Evolutionary conservation across 2,329 filamentous ascomycete genomes (phyloP).

Genomic region (Claviceps purpurea): DNA sequence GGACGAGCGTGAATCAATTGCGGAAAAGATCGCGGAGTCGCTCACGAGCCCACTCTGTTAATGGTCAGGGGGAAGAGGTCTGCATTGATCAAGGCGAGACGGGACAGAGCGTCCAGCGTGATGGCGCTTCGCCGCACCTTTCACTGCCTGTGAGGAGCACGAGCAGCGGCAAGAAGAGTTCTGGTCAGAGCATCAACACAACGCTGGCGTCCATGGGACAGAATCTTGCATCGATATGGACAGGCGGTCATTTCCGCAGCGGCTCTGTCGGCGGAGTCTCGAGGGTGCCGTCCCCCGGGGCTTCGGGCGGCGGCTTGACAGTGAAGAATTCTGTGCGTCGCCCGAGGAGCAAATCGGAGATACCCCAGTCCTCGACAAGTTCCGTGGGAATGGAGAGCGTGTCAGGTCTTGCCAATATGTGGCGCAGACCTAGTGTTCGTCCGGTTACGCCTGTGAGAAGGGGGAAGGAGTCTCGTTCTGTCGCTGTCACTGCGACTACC

Average conservation of each 20-base stretch:
- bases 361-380: conserved; percentile 24
- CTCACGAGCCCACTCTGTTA: conserved; percentile 3
- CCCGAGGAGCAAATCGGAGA: conserved; percentile 41
- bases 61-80: conserved; percentile 19
- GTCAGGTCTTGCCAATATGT: conserved; percentile 34
- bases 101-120: conserved; percentile 26
- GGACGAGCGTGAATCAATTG: conserved; percentile 29
- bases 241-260: conserved; percentile 40
- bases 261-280: conserved; percentile 44
- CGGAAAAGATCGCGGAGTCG: conserved; percentile 34
- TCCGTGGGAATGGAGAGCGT: conserved; percentile 20
- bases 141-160: conserved; percentile 36
- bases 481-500: not conserved
- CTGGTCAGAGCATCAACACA: conserved; percentile 44
- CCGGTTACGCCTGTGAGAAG: conserved; percentile 36
- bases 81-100: conserved; percentile 7
- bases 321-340: conserved; percentile 39
- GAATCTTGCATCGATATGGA: conserved; percentile 41
- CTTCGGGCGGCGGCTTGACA: conserved; percentile 26
- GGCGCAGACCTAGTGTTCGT: conserved; percentile 39
- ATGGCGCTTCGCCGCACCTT: conserved; percentile 28
- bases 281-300: conserved; percentile 40
- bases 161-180: conserved; percentile 36
- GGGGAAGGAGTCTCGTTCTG: conserved; percentile 6
- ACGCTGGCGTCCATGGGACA: conserved; percentile 42